phyloP scores from a whole-genome alignment of 2,329 filamentous ascomycete genomes.

The Phialocephala sp. region DNA sequence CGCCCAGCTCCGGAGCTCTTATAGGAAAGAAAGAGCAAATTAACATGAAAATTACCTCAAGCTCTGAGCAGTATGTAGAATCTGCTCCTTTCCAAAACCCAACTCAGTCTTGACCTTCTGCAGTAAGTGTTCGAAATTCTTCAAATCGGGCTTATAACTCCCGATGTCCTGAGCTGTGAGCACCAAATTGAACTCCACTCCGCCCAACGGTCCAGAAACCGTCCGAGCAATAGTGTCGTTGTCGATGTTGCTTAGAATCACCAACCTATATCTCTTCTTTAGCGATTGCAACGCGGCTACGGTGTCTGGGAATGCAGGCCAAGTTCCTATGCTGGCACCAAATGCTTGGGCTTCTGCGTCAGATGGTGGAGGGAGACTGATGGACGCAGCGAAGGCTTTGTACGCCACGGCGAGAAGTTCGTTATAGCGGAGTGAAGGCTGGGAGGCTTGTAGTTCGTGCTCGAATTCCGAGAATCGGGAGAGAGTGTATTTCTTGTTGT shows the following conservation, averaged over 20 bases:
- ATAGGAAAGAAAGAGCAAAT: too few species aligned
- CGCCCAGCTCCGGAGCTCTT: too few species aligned
- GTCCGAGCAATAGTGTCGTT: constrained; percentile 52
- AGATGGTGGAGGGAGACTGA: constrained; percentile 34
- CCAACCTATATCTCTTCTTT: constrained; percentile 52
- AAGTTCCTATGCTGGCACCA: constrained; percentile 48
- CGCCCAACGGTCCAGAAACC: constrained; percentile 52
- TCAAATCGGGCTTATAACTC: constrained; percentile 69
- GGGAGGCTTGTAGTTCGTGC: constrained; percentile 46
- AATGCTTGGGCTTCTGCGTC: constrained; percentile 46
- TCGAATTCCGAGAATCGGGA: constrained; percentile 22
- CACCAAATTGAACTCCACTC: constrained; percentile 61
- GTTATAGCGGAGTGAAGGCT: constrained; percentile 56
- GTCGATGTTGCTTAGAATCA: constrained; percentile 63
- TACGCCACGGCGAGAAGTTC: constrained; percentile 52
- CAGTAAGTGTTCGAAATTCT: constrained; percentile 71
- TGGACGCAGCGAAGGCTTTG: constrained; percentile 44
- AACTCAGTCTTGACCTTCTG: constrained; percentile 56
- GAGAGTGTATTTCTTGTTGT: constrained; percentile 15
- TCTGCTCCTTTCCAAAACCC: constrained; percentile 56
- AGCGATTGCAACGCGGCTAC: constrained; percentile 50
- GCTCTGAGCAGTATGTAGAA: constrained; percentile 73
- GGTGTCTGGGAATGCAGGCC: constrained; percentile 55
- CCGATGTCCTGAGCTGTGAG: constrained; percentile 74
- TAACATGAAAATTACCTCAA: constrained; percentile 57